These are phyloP conservation scores for Kondoa subrosea DNA, from an alignment of 768 basidiomycete species.

Conservation along the genomic window DNA sequence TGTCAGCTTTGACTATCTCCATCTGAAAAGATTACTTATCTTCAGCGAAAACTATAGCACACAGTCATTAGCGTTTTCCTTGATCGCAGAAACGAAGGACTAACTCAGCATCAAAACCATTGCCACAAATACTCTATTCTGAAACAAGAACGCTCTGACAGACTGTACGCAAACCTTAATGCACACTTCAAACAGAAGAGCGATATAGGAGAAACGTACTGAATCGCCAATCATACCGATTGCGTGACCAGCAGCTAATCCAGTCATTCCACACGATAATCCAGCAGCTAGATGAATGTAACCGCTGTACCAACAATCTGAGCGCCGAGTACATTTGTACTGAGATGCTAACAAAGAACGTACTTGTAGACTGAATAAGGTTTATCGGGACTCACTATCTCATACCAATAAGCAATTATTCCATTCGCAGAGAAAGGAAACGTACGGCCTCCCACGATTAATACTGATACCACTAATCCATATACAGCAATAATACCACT, in stretches of 20 bases:
- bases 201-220: conserved; percentile 38
- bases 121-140: conserved; percentile 75
- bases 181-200: neutral
- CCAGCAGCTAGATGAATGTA: conserved; percentile 87
- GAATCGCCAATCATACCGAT: conserved; percentile 88
- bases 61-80: neutral
- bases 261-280: conserved; percentile 75
- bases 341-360: neutral
- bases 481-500: conserved; percentile 96
- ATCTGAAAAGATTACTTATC: neutral
- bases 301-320: conserved; percentile 55
- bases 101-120: conserved; percentile 81
- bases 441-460: conserved; percentile 58
- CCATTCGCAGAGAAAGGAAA: no score
- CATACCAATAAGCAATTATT: neutral
- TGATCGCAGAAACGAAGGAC: neutral
- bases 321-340: neutral
- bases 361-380: conserved; percentile 20
- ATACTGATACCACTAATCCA: conserved; percentile 59
- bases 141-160: conserved; percentile 76
- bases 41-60: neutral
- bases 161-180: conserved; percentile 39
- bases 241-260: conserved; percentile 81
- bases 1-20: neutral
- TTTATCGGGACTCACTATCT: conserved; percentile 21